A percentile compares a stretch with the other conserved stretches of the same genome.
These are phyloP conservation scores for Dendrobium nobile DNA, from an alignment of 106 monocot species.

Conservation along the genomic window DNA sequence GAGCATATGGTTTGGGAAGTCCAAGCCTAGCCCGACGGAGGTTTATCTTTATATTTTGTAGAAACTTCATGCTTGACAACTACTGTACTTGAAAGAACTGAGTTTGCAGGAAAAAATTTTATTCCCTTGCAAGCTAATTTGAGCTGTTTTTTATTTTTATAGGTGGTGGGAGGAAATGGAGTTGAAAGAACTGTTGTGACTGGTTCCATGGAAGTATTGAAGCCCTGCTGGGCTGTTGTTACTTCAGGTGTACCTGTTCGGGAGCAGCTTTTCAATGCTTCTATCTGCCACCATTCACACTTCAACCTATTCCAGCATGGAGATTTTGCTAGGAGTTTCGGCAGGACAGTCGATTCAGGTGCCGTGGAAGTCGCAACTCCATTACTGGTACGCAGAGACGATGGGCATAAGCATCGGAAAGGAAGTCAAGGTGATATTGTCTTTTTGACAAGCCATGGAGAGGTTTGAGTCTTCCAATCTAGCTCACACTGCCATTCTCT, in stretches of 20 bases:
- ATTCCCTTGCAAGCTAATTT: background rate
- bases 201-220: conserved; percentile 90
- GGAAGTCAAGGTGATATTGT: conserved; percentile 85
- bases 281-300: conserved; percentile 86
- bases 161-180: conserved; percentile 87
- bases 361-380: conserved; percentile 82
- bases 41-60: too few species aligned
- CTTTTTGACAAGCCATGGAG: conserved; percentile 82
- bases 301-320: conserved; percentile 87
- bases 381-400: conserved; percentile 62
- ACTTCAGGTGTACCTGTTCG: conserved; percentile 93
- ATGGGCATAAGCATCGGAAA: conserved; percentile 65
- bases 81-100: background rate
- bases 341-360: conserved; percentile 36
- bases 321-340: conserved; percentile 74
- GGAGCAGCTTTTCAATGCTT: conserved; percentile 92
- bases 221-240: conserved; percentile 91
- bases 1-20: too few species aligned
- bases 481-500: background rate
- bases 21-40: too few species aligned
- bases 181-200: conserved; percentile 70
- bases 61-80: too few species aligned
- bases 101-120: background rate
- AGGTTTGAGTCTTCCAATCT: conserved; percentile 32
- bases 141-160: background rate